phyloP scores from a whole-genome alignment of 108 stramenopile genomes.

The Seminavis robusta region DNA sequence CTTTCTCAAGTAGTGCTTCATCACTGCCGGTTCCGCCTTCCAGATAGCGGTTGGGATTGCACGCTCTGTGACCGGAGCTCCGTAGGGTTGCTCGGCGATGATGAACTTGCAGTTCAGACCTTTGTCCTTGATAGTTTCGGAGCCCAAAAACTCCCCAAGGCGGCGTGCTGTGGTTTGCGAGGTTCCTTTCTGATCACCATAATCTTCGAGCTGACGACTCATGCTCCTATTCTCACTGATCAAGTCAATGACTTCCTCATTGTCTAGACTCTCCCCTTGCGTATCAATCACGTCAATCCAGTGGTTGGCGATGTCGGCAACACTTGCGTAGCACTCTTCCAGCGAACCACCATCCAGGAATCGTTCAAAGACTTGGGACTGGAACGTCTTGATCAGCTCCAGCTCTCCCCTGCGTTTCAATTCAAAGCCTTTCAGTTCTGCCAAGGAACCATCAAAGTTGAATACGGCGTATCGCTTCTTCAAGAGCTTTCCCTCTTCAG shows the following conservation, averaged over 20 bases:
- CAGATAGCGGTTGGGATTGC: constrained; percentile 97
- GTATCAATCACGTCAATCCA: constrained; percentile 99
- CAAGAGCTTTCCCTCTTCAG: constrained; percentile 97
- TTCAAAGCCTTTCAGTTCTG: constrained; percentile 99
- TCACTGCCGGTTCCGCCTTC: constrained; percentile 85
- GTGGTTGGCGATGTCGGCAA: constrained; percentile 95
- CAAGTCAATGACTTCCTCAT: constrained; percentile 94
- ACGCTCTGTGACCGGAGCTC: constrained; percentile 95
- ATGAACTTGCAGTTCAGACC: constrained; percentile 98
- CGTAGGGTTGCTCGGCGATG: constrained; percentile 91
- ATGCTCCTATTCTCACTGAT: constrained; percentile 98
- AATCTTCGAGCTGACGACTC: constrained; percentile 96
- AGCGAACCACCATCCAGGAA: constrained; percentile 91
- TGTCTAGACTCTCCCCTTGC: constrained; percentile 87
- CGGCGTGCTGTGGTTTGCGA: constrained; percentile 97
- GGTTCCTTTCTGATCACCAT: constrained; percentile 95
- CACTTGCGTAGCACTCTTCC: constrained; percentile 91
- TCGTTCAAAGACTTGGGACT: constrained; percentile 95
- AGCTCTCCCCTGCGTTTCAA: constrained; percentile 99
- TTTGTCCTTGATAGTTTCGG: constrained; percentile 97
- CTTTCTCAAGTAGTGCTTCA: constrained; percentile 88
- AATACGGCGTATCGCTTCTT: constrained; percentile 99
- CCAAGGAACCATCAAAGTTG: constrained; percentile 97
- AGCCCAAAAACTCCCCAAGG: constrained; percentile 96
- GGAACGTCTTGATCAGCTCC: constrained; percentile 98